Evolutionary conservation across 2,329 filamentous ascomycete genomes (phyloP), one percentile per base, ranked within the genome.

Genomic region (Aspergillus intermedius): DNA sequence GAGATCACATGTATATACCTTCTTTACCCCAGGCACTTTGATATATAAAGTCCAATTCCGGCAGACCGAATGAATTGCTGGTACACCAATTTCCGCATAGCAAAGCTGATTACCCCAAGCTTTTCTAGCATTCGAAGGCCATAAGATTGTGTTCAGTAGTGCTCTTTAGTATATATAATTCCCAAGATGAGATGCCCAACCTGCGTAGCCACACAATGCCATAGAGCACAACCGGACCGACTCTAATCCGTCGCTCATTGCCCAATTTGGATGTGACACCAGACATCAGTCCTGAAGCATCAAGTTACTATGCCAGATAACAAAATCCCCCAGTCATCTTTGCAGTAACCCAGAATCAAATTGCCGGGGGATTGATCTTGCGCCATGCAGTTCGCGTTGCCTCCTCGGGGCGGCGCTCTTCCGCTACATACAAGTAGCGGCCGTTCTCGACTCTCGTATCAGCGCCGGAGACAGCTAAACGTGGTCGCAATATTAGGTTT

Each of bases 351-450:
- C 50, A 53, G 51, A 52, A 53, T 46, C 39, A 45, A 34, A 49
- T 48, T 48, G 56, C 57, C 56, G 60, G 59, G 56, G 55, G 54
- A 37, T 51, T 41, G 7, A 21, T 40, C 41, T 44, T 28, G 50
- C 42, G 41, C 49, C 59, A 93, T 95, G 89, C 91, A 95, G 69
- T 90, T 91, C 77, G 89, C 91, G 55, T 84, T 94, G 60, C 90
- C 90, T 48, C 82, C 88, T 62, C 86, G 90, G 69, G 95, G 91
- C 73, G 83, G 80, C 63, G 91, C 87, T 56, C 83, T 86, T 64
- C 82, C 86, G 57, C 81, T 83, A 56, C 83, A 85, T 25, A 91
- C 21, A 22, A 22, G 88, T 71, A 25, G 25, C 25, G 77, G 55
- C 73, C 82, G 62, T 72, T 64, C 69, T 43, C 60, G 59, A 49